Base-by-base conservation (phyloP, 441 rosid species). In the Croton setiger region DNA sequence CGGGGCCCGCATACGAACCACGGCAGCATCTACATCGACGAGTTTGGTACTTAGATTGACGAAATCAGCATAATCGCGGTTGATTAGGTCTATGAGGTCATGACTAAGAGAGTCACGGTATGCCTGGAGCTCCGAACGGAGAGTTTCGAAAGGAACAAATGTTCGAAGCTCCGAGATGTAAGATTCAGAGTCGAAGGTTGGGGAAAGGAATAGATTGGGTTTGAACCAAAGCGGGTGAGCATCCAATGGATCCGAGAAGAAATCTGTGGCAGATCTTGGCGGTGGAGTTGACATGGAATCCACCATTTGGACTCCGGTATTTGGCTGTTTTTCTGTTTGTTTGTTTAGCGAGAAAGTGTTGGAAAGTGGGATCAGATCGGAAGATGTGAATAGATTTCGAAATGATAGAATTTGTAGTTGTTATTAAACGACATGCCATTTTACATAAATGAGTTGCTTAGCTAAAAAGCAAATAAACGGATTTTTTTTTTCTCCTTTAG, bases 31-130 rank as follows among this genome's bases (percentile, higher is more conserved):
- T 60, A 95, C 90, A 60, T 92, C 97, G 15, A 95, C 98, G 57
- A 95, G 97, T 83, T 95, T 92, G 60, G 97, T 95, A 74, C 93
- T 90, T 63, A 95, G 80, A 74, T 89, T 95, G 63, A 95, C 99
- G 70, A 92, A 92, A 77, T 92, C 99, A 12, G 91, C 80, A 65
- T 90, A 95, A 76, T 95, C 99, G 53, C 98, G 97, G 77, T 95
- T 95, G 85, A 95, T 90, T 66, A 90, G 91, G 70, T 95, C 99
- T 61, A 95, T 84, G 43, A 95, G 87, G 75, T 95, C 97, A 68
- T 89, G 93, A 73, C 89, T 92, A 54, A 95, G 97, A 71, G 97
- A 92, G 51, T 96, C 79, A 10, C 89, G 86, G 78, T 92, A 90
- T 1, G 86, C 66, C 18, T 79, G 93, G 78, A 95, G 97, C 89